A percentile compares a stretch with the other conserved stretches of the same genome.
Conservation (phyloP, 2,329 filamentous ascomycete genomes). For the Penicillium sp. region DNA sequence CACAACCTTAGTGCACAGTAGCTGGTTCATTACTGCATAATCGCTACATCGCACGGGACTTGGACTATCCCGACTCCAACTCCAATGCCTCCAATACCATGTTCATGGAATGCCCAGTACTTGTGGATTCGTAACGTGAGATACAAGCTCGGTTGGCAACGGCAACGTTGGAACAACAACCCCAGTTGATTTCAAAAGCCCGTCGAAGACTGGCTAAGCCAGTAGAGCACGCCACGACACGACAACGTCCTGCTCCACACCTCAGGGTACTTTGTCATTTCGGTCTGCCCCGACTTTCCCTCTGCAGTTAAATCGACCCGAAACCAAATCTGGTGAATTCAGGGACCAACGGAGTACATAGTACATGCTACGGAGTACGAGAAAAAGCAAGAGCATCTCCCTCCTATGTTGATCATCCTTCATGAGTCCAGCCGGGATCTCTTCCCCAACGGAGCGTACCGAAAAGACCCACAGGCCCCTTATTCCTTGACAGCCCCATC, state of each 20-base stretch:
- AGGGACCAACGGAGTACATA: background rate
- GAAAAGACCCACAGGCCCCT: background rate
- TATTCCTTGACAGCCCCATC: background rate
- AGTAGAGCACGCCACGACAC: slow-evolving; percentile 6
- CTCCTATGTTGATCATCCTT: background rate
- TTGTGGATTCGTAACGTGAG: no score
- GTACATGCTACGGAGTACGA: background rate
- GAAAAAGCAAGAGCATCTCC: background rate
- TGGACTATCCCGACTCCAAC: no score
- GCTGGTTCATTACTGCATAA: no score
- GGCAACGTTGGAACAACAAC: no score
- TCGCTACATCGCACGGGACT: no score
- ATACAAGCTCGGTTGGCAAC: no score
- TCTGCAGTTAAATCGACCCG: background rate
- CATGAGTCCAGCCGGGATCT: background rate
- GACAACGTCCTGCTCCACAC: background rate
- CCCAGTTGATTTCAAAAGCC: no score
- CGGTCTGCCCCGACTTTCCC: background rate
- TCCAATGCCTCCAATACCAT: no score
- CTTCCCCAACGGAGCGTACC: background rate
- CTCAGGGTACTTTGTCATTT: background rate
- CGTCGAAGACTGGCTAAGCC: background rate
- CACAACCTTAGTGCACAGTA: no score
- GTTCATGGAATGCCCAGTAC: no score
- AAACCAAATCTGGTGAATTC: background rate